These are phyloP conservation scores for Trichosphaerium sp. DNA, from an alignment of 78 protist species.

Conservation along the genomic window DNA sequence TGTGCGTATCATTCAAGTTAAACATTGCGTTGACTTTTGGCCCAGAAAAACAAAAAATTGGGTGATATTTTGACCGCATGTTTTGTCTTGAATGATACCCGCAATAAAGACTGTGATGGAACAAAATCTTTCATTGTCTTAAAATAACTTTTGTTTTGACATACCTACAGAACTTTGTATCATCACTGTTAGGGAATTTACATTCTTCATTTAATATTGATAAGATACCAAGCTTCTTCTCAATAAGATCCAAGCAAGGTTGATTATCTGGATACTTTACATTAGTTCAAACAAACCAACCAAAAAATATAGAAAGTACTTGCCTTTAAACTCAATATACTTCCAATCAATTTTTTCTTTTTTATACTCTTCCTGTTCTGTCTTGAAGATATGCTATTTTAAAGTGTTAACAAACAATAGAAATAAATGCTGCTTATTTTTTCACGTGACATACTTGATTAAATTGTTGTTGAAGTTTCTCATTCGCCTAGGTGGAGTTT, in stretches of 20 bases:
- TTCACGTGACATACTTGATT: no score
- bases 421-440: no score
- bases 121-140: no score
- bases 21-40: neutral
- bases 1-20: no score
- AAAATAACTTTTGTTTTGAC: no score
- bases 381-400: constrained; percentile 32
- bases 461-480: constrained; percentile 45
- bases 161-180: constrained; percentile 1
- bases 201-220: constrained; percentile 9
- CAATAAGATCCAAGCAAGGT: neutral
- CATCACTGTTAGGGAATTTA: neutral
- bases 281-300: no score
- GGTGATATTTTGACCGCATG: no score
- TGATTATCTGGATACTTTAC: constrained; percentile 7
- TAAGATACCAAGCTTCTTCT: constrained; percentile 19
- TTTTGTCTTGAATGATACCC: no score
- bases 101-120: no score
- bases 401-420: no score
- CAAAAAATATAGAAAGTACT: no score
- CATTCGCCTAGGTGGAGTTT: constrained; percentile 63
- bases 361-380: constrained; percentile 41
- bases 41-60: neutral
- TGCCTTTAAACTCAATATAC: constrained; percentile 2
- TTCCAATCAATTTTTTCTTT: constrained; percentile 48